Percentiles rank a stretch among this genome's conserved stretches.
phyloP scores from a whole-genome alignment of 495 filamentous ascomycete genomes.

The Cercophora sp. region DNA sequence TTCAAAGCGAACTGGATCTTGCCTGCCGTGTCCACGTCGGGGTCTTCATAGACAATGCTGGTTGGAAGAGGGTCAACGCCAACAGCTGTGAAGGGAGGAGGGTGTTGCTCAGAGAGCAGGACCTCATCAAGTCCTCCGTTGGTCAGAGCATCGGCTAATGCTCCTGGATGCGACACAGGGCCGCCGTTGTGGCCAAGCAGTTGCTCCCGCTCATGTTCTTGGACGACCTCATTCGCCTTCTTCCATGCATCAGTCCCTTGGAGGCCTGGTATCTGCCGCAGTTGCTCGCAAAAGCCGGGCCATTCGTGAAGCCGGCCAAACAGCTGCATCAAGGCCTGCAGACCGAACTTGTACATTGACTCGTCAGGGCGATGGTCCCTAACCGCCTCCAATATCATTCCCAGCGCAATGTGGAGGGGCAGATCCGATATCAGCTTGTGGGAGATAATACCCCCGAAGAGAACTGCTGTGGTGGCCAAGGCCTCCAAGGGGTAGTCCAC shows the following conservation, averaged over 20 bases:
- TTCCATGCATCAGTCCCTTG: constrained; percentile 79
- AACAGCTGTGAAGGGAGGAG: constrained; percentile 66
- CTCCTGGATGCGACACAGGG: constrained; percentile 12
- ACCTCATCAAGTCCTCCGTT: constrained; percentile 67
- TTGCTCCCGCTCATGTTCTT: constrained; percentile 55
- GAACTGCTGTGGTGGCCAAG: constrained; percentile 86
- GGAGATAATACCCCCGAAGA: constrained; percentile 95
- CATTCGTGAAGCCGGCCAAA: constrained; percentile 80
- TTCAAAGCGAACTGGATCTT: constrained; percentile 95
- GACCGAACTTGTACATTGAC: constrained; percentile 95
- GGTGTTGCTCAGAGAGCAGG: constrained; percentile 46
- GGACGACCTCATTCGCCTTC: constrained; percentile 75
- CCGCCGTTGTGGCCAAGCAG: constrained; percentile 42
- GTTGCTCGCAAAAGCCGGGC: constrained; percentile 79
- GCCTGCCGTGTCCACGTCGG: constrained; percentile 78
- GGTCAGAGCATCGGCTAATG: constrained; percentile 32
- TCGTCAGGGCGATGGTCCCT: constrained; percentile 72
- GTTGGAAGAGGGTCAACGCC: constrained; percentile 64
- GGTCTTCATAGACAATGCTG: constrained; percentile 66
- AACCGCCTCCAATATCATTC: constrained; percentile 95
- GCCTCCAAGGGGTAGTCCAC: constrained; percentile 90
- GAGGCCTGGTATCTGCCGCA: constrained; percentile 75
- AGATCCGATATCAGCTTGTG: constrained; percentile 85
- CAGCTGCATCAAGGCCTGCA: constrained; percentile 92
- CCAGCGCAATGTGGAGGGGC: constrained; percentile 83